Percentiles rank a stretch among this genome's conserved stretches.
Conservation (phyloP, 192 early-diverging fungal genomes). For the Backusella tarrabulga region DNA sequence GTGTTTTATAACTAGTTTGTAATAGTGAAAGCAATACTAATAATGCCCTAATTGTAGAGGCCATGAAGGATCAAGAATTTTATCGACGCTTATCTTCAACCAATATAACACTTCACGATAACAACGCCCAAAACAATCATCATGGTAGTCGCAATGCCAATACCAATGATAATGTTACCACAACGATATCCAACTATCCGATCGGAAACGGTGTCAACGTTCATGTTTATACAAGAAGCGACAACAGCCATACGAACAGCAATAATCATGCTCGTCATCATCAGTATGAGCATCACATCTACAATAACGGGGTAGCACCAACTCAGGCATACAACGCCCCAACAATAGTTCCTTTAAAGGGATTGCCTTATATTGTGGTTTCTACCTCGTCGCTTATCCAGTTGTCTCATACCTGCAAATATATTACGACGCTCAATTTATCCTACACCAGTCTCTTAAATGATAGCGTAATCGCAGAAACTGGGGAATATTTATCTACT, state of each 20-base stretch:
- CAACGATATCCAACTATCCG: background rate
- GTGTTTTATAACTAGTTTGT: background rate
- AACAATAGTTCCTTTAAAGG: background rate
- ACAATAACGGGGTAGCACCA: background rate
- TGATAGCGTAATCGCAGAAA: slow-evolving; percentile 43
- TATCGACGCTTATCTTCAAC: slow-evolving; percentile 8
- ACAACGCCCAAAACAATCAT: background rate
- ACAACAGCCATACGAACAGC: background rate
- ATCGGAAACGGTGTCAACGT: background rate
- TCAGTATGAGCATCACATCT: background rate
- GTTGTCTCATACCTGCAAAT: slow-evolving; percentile 37
- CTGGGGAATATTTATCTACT: slow-evolving; percentile 47
- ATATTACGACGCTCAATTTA: slow-evolving; percentile 37
- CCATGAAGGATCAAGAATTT: slow-evolving; percentile 18
- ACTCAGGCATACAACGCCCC: background rate
- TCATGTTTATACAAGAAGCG: background rate
- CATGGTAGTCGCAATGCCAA: background rate
- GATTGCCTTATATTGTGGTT: slow-evolving; percentile 29
- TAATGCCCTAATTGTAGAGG: background rate
- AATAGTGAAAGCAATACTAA: background rate
- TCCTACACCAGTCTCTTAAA: slow-evolving; percentile 31
- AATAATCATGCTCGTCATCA: background rate
- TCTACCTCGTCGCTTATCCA: slow-evolving; percentile 50
- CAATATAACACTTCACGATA: background rate
- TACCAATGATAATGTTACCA: background rate